These are phyloP conservation scores for Triticum dicoccoides DNA, from an alignment of 176 grass and related monocot genomes.

Conservation along the genomic window DNA sequence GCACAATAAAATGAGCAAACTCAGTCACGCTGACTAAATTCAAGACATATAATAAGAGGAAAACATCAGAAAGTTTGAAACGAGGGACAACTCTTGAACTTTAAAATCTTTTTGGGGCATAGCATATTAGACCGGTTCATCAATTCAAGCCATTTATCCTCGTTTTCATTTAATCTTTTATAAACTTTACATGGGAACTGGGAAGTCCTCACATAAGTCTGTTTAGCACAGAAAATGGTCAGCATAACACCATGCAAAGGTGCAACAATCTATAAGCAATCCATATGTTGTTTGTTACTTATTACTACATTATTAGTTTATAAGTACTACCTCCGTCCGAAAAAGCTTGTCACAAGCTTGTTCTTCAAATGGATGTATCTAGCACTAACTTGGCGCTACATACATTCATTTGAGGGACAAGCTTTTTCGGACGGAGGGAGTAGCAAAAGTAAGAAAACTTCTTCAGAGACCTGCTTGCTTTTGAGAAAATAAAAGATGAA, in stretches of 20 bases:
- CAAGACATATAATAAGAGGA: neutral
- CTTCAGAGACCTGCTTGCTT: neutral
- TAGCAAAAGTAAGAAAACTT: slow-evolving; percentile 14
- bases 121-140: neutral
- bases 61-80: neutral
- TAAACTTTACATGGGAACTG: neutral
- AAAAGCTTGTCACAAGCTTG: too few species aligned
- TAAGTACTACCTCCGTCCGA: neutral
- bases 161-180: neutral
- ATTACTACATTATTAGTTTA: neutral
- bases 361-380: too few species aligned
- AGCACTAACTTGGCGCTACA: too few species aligned
- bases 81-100: neutral
- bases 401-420: too few species aligned
- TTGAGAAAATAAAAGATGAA: neutral
- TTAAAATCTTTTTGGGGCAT: neutral
- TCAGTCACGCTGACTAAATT: neutral
- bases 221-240: neutral
- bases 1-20: neutral
- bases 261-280: neutral
- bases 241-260: slow-evolving; percentile 14
- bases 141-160: neutral
- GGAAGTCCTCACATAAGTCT: slow-evolving; percentile 4
- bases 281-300: neutral
- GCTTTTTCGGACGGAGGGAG: too few species aligned